Conservation (phyloP, 129 eudicot genomes). For the Chrysanthemum lavandulifolium region DNA sequence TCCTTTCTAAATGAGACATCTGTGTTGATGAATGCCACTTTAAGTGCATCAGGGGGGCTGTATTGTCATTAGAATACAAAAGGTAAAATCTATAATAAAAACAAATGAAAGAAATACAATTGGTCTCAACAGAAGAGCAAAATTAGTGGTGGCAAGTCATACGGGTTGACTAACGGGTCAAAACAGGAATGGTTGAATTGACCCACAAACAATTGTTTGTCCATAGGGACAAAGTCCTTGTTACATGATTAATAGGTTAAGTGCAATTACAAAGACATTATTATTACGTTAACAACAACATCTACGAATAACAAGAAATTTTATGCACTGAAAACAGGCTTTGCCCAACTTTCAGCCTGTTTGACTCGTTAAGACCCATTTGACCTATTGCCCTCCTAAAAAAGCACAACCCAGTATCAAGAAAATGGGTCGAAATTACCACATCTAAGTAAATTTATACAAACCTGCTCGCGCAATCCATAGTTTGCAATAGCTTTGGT, state of each 20-base stretch:
- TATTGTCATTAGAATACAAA: conserved; percentile 7
- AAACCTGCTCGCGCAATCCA: conserved; percentile 47
- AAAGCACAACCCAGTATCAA: neutral
- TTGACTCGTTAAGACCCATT: neutral
- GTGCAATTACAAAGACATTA: neutral
- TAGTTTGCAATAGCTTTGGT: conserved; percentile 58
- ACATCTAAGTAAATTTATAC: neutral
- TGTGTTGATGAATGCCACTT: conserved; percentile 67
- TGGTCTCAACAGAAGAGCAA: conserved; percentile 10
- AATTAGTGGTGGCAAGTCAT: neutral
- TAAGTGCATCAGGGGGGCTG: conserved; percentile 71
- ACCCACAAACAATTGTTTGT: too few species aligned
- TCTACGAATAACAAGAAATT: neutral
- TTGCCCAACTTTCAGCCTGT: neutral
- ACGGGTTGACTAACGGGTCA: neutral
- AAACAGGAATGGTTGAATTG: too few species aligned
- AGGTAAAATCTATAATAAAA: neutral
- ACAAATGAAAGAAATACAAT: conserved; percentile 3
- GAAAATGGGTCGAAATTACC: neutral
- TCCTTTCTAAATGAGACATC: conserved; percentile 76
- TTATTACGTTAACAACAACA: neutral
- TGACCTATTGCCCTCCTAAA: neutral
- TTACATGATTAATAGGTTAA: neutral
- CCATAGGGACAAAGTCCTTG: too few species aligned
- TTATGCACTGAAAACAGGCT: conserved; percentile 1